A percentile compares a stretch with the other conserved stretches of the same genome.
These are phyloP conservation scores for Pichiaceae sp. DNA, from an alignment of 1,139 yeast species.

Conservation along the genomic window DNA sequence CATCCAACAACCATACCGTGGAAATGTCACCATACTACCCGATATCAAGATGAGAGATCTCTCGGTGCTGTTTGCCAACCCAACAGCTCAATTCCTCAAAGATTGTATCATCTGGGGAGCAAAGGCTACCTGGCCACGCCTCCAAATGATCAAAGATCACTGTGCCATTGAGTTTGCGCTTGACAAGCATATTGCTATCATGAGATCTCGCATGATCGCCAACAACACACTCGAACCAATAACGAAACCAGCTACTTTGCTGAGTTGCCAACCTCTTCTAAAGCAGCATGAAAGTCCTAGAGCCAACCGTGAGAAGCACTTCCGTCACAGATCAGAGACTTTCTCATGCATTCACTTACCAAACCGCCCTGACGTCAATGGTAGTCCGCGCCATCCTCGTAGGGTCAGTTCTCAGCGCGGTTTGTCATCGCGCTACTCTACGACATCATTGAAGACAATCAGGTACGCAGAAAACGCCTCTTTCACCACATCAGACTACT, in stretches of 20 bases:
- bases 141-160: conserved; percentile 76
- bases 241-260: background rate
- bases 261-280: background rate
- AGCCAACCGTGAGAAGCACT: background rate
- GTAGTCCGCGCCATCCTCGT: background rate
- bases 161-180: conserved; percentile 84
- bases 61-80: conserved; percentile 62
- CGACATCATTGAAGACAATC: no score
- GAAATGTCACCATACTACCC: conserved; percentile 89
- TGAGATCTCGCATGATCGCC: conserved; percentile 44
- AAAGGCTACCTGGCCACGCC: conserved; percentile 87
- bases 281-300: background rate
- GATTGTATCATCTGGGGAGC: conserved; percentile 79
- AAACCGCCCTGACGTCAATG: background rate
- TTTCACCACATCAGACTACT: no score
- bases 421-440: background rate
- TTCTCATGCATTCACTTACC: conserved; percentile 1
- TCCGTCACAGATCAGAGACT: conserved; percentile 1
- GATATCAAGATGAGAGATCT: conserved; percentile 55
- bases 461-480: no score
- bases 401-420: background rate
- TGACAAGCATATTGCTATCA: conserved; percentile 62
- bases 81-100: conserved; percentile 64
- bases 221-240: background rate
- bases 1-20: conserved; percentile 79